These are phyloP conservation scores for Trichoderma virens DNA, from an alignment of 495 filamentous ascomycete genomes.

Conservation along the genomic window DNA sequence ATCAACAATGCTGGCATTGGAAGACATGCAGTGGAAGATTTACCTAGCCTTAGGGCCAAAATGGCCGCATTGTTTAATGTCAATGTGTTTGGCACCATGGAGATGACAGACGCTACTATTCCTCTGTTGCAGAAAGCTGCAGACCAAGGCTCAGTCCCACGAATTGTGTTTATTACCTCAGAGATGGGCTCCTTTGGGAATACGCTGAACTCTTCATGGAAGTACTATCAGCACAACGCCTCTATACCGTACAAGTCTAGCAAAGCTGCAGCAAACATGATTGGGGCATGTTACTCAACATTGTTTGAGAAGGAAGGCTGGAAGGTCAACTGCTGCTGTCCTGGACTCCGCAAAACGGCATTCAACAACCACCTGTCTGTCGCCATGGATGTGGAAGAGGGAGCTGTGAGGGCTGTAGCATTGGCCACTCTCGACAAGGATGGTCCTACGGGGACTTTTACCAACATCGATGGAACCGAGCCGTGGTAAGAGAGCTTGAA, in stretches of 20 bases:
- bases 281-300: constrained; percentile 16
- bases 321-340: constrained; percentile 22
- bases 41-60: background rate
- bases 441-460: constrained; percentile 17
- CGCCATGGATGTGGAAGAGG: constrained; percentile 3
- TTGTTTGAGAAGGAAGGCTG: constrained; percentile 16
- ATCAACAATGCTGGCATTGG: constrained; percentile 45
- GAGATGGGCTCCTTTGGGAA: constrained; percentile 24
- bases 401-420: constrained; percentile 16
- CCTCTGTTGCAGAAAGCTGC: constrained; percentile 36
- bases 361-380: constrained; percentile 12
- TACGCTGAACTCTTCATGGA: background rate
- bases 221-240: constrained; percentile 16
- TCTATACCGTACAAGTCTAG: constrained; percentile 21
- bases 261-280: constrained; percentile 39
- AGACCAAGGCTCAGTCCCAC: constrained; percentile 17
- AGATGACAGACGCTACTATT: constrained; percentile 35
- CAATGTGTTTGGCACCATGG: constrained; percentile 33
- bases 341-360: constrained; percentile 19
- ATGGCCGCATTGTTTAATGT: constrained; percentile 24
- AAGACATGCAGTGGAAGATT: background rate
- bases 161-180: constrained; percentile 37
- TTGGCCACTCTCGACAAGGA: constrained; percentile 19
- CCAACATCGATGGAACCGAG: constrained; percentile 12
- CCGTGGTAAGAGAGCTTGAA: constrained; percentile 12